Evolutionary conservation across 345 rosid genomes (phyloP), one percentile per base, ranked within the genome.

Genomic region (Salix dunnii): DNA sequence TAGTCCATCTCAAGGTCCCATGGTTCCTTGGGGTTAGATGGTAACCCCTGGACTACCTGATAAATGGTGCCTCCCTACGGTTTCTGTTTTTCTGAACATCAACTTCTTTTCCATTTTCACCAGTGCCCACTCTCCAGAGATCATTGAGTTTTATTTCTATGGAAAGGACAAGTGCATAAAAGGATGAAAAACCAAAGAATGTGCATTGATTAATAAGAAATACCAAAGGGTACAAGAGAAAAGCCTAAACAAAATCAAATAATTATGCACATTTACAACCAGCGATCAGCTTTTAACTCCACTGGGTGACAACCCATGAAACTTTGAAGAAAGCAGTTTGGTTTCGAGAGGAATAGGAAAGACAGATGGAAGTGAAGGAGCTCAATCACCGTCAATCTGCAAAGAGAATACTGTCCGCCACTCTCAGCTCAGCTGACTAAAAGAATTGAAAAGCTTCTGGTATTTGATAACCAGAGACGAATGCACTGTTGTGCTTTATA

Each of bases 1-100:
- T 82, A 88, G 81, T 96, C 97, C 93, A 96, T 92, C 80, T 96
- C 98, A 25, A 84, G 71, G 84, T 94, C 99, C 98, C 99, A 96
- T 6, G 99, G 99, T 75, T 90, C 98, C 87, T 89, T 96, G 42
- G 99, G 97, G 68, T 94, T 91, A 42, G 76, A 82, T 17, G 98
- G 97, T 81, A 96, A 90, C 80, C 85, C 90, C 77, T 82, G 88
- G 42, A 76, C 74, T 25, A 85, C 70, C 48, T 69, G 82, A 76
- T 91, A 94, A 67, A 88, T 36, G 3, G 89, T 76, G 81, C 88
- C 85, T 94, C 99, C 5, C 99, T 90, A 16, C 88, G 90, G 81
- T 84, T 92, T 84, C 97, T 80, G 85, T 89, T 94, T 86, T 73
- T 90, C 91, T 94, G 95, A 80, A 86, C 86, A 74, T 90, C 93